phyloP scores from a whole-genome alignment of 2,329 filamentous ascomycete genomes.

The Plenodomus tracheiphilus region DNA sequence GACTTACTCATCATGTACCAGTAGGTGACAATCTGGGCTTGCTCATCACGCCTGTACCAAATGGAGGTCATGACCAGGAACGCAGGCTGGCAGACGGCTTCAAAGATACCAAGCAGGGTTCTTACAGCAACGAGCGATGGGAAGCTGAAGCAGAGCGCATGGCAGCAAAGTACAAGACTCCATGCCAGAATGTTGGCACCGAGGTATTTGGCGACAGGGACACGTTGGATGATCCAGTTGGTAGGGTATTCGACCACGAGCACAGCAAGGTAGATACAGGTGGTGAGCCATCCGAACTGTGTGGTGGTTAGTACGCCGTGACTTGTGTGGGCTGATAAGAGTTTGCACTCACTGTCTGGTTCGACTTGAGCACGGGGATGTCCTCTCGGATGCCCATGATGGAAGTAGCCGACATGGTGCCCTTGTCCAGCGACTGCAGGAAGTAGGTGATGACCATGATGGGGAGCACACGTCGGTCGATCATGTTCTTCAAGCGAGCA shows the following conservation, averaged over 20 bases:
- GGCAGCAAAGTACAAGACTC: constrained; percentile 63
- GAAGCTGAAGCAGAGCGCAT: constrained; percentile 65
- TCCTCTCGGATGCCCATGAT: constrained; percentile 63
- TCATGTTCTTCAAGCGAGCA: constrained; percentile 63
- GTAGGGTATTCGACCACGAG: constrained; percentile 73
- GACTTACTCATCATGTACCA: constrained; percentile 71
- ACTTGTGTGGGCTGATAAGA: neutral
- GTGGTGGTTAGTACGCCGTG: constrained; percentile 4
- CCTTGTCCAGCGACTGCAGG: constrained; percentile 68
- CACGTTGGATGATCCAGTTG: constrained; percentile 65
- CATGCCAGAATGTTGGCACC: constrained; percentile 66
- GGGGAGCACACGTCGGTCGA: constrained; percentile 68
- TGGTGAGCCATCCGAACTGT: constrained; percentile 72
- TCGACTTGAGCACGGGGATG: constrained; percentile 31
- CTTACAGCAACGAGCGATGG: constrained; percentile 62
- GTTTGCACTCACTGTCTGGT: constrained; percentile 27
- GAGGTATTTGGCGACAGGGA: constrained; percentile 70
- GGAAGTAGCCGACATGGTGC: constrained; percentile 64
- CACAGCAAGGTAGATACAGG: constrained; percentile 74
- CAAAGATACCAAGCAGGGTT: constrained; percentile 70
- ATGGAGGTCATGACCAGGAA: constrained; percentile 69
- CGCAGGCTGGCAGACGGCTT: constrained; percentile 69
- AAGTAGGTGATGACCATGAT: constrained; percentile 78
- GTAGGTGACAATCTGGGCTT: constrained; percentile 67
- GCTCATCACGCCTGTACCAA: constrained; percentile 73